phyloP scores from a whole-genome alignment of 495 filamentous ascomycete genomes.

The Massariosphaeria phaeospora region DNA sequence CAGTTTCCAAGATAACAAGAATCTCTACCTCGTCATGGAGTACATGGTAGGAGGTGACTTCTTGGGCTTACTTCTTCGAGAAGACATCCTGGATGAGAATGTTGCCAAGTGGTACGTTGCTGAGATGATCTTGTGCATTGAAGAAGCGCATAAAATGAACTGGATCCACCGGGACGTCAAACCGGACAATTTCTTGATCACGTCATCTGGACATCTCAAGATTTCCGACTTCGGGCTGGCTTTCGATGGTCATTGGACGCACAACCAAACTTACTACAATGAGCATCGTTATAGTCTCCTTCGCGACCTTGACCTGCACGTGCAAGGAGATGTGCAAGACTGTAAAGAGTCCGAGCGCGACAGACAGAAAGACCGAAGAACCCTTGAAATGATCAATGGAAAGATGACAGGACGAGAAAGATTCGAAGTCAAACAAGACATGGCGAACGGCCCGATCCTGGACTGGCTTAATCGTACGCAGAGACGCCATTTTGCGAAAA shows the following conservation, averaged over 20 bases:
- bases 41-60: slow-evolving; percentile 97
- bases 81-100: slow-evolving; percentile 70
- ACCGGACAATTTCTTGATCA: slow-evolving; percentile 93
- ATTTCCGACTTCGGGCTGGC: slow-evolving; percentile 94
- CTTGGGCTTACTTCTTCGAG: slow-evolving; percentile 74
- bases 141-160: slow-evolving; percentile 78
- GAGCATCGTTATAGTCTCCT: slow-evolving; percentile 74
- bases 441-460: slow-evolving; percentile 46
- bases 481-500: slow-evolving; percentile 68
- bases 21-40: slow-evolving; percentile 92
- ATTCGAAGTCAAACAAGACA: slow-evolving; percentile 23
- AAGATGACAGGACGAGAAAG: slow-evolving; percentile 50
- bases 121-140: slow-evolving; percentile 92
- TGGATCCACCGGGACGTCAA: slow-evolving; percentile 97
- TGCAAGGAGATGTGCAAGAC: slow-evolving; percentile 73
- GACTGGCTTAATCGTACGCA: slow-evolving; percentile 74
- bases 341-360: slow-evolving; percentile 51
- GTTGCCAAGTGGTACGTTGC: slow-evolving; percentile 81
- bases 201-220: slow-evolving; percentile 80
- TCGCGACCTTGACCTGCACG: slow-evolving; percentile 64
- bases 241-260: slow-evolving; percentile 91
- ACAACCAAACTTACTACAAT: slow-evolving; percentile 79
- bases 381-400: slow-evolving; percentile 46
- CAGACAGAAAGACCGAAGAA: slow-evolving; percentile 47
- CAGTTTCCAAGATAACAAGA: slow-evolving; percentile 79